A percentile compares a stretch with the other conserved stretches of the same genome.
Conservation (phyloP, 768 basidiomycete genomes). For the Russula sp. region DNA sequence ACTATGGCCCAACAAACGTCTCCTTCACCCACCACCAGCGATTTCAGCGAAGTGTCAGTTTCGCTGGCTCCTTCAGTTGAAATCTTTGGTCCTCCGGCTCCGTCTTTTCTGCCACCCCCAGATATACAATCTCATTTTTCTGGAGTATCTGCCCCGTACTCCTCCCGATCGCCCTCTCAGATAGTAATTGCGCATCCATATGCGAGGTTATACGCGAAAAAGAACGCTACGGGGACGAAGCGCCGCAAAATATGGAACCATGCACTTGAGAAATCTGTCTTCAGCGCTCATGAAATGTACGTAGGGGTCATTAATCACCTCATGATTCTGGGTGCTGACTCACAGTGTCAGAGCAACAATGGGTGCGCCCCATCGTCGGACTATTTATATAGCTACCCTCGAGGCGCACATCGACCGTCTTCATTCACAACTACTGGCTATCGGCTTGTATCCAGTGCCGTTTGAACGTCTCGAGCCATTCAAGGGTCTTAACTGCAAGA, state of each 20-base stretch:
- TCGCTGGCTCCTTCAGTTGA: conserved; percentile 12
- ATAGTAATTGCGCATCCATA: conserved; percentile 55
- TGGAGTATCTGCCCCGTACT: background rate
- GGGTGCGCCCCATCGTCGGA: conserved; percentile 61
- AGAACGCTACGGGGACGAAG: conserved; percentile 49
- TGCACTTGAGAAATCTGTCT: conserved; percentile 65
- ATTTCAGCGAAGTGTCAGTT: conserved; percentile 19
- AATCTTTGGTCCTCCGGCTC: conserved; percentile 20
- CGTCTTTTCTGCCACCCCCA: conserved; percentile 21
- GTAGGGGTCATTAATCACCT: conserved; percentile 25
- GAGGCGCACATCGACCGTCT: conserved; percentile 68
- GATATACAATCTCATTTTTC: conserved; percentile 12
- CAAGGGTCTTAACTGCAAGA: conserved; percentile 69
- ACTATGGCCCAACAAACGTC: conserved; percentile 11
- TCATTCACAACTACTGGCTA: conserved; percentile 49
- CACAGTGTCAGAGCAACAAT: conserved; percentile 46
- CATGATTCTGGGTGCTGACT: background rate
- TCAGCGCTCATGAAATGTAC: conserved; percentile 61
- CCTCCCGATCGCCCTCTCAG: conserved; percentile 11
- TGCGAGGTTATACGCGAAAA: conserved; percentile 58
- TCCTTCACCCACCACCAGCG: conserved; percentile 22
- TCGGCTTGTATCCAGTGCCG: conserved; percentile 52
- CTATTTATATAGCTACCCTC: conserved; percentile 65
- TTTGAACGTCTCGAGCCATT: conserved; percentile 54
- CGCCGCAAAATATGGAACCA: conserved; percentile 76